These are phyloP conservation scores for Trypanosoma conorhini DNA, from an alignment of 208 protist genomes.

Conservation along the genomic window DNA sequence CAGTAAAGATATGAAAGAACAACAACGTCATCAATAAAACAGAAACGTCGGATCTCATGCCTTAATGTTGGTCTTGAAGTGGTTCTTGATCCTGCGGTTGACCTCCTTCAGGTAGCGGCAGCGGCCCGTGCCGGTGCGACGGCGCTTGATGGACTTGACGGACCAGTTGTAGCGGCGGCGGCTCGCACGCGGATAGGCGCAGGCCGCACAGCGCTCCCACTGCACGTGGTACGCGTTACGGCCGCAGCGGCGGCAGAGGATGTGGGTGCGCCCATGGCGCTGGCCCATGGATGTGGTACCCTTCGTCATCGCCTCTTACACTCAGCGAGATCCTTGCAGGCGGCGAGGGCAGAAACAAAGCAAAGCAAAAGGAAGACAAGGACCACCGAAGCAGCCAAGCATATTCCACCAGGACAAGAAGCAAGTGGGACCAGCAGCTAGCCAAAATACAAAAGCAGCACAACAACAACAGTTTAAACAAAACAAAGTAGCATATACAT, in stretches of 20 bases:
- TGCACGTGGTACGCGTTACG: constrained; percentile 97
- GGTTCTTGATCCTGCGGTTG: constrained; percentile 97
- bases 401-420: constrained; percentile 3
- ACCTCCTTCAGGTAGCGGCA: constrained; percentile 97
- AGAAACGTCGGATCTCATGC: constrained; percentile 37
- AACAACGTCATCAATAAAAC: constrained; percentile 11
- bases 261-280: constrained; percentile 96
- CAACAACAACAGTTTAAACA: neutral
- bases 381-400: neutral
- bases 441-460: neutral
- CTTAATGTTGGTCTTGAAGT: constrained; percentile 94
- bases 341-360: constrained; percentile 14
- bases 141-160: constrained; percentile 98
- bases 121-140: constrained; percentile 98
- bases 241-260: constrained; percentile 98
- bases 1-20: constrained; percentile 8
- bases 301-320: constrained; percentile 76
- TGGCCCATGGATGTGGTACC: constrained; percentile 91
- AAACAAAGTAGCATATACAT: neutral
- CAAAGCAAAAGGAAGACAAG: constrained; percentile 2
- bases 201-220: constrained; percentile 98
- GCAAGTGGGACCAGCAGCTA: neutral
- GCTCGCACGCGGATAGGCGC: constrained; percentile 97
- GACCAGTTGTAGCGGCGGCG: constrained; percentile 98
- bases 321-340: constrained; percentile 23